These are phyloP conservation scores for Ilyonectria mors-panacis DNA, from an alignment of 2,329 filamentous ascomycete genomes.

Conservation along the genomic window DNA sequence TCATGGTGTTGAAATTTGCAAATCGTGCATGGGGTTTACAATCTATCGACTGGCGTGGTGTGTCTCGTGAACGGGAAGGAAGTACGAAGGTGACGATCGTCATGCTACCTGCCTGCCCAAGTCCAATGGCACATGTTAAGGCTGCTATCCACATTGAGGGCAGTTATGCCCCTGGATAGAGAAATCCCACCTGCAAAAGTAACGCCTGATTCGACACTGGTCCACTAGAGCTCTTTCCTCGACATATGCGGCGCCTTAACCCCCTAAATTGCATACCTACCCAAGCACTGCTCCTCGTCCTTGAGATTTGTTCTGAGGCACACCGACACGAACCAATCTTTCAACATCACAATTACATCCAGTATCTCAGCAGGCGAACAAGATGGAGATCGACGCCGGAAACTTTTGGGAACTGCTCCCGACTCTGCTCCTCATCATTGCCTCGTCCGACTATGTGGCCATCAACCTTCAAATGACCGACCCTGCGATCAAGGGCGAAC, in stretches of 20 bases:
- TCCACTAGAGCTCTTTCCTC: no score
- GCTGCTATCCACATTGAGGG: no score
- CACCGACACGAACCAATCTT: neutral
- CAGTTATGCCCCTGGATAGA: no score
- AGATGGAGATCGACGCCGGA: neutral
- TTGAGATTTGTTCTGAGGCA: neutral
- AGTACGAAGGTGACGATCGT: neutral
- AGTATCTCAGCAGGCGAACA: neutral
- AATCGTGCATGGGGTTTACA: neutral
- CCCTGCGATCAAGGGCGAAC: neutral
- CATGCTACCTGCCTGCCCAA: no score
- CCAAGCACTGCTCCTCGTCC: neutral
- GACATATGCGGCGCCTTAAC: no score
- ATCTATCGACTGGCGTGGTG: neutral
- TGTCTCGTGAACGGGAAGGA: neutral
- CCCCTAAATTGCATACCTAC: no score
- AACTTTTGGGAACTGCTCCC: conserved; percentile 20
- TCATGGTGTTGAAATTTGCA: conserved; percentile 13
- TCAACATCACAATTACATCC: neutral
- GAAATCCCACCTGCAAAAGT: no score
- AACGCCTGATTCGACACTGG: no score
- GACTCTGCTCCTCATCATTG: neutral
- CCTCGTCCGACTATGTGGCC: neutral
- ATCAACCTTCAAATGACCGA: neutral
- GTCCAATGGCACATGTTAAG: no score